phyloP scores from a whole-genome alignment of 371 early-diverging fungal genomes.

The Mucor saturninus region DNA sequence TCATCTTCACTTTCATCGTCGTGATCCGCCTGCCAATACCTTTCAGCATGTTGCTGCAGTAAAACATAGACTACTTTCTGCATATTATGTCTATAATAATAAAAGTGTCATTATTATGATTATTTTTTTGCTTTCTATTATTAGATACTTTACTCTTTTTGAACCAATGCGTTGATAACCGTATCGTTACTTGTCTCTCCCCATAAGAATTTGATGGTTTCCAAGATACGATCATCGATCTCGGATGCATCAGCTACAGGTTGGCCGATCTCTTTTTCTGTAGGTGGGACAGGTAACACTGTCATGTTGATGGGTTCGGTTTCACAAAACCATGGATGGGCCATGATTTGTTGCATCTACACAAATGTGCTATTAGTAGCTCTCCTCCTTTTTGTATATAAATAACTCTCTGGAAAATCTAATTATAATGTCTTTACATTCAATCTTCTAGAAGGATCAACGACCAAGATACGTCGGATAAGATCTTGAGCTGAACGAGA shows the following conservation, averaged over 20 bases:
- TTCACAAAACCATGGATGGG: conserved; percentile 54
- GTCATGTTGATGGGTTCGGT: conserved; percentile 38
- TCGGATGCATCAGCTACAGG: conserved; percentile 41
- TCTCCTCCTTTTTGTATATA: conserved; percentile 20
- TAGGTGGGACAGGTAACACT: conserved; percentile 49
- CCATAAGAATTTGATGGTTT: conserved; percentile 52
- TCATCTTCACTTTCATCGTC: conserved; percentile 43
- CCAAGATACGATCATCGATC: conserved; percentile 54
- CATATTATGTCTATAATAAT: conserved; percentile 49
- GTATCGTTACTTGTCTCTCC: conserved; percentile 43
- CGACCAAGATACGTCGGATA: conserved; percentile 52
- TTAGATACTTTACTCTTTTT: conserved; percentile 43
- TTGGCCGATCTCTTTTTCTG: conserved; percentile 44
- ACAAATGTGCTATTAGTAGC: conserved; percentile 5
- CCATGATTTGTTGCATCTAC: conserved; percentile 51
- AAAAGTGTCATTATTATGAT: not conserved
- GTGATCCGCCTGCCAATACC: conserved; percentile 55
- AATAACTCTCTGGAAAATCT: no score
- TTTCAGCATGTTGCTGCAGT: conserved; percentile 51
- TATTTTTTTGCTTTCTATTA: not conserved
- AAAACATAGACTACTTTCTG: conserved; percentile 58
- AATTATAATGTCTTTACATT: conserved; percentile 35
- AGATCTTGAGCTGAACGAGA: conserved; percentile 68
- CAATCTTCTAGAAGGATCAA: conserved; percentile 48
- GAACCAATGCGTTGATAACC: conserved; percentile 43